Evolutionary conservation across 768 basidiomycete genomes (phyloP), one percentile per base, ranked within the genome.

Genomic region (Mycena kentingensis): DNA sequence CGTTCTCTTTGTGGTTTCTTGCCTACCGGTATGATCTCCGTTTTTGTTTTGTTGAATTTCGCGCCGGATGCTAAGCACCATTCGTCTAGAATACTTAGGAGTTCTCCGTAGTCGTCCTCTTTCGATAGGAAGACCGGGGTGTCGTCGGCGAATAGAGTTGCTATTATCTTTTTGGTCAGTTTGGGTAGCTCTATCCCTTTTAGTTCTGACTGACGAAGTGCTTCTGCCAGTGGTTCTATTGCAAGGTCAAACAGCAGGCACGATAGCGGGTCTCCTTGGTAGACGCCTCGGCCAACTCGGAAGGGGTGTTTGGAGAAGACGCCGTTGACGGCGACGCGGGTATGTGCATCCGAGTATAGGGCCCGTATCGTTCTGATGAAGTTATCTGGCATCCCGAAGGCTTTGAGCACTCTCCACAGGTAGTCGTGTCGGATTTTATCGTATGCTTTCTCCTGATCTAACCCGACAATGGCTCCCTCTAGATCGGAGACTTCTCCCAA

Each of bases 11-110:
- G 66, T 3, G 45, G 36, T 7, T 26, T 26, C 4, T 48, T 36
- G 0, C 76, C 72, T 0, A 75, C 60, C 0, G 73, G 73, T 1
- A 77, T 60, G 0, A 74, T 57, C 25, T 70, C 65, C 0, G 75
- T 77, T 58, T 79, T 79, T 0, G 49, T 42, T 0, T 58, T 47
- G 44, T 77, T 79, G 53, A 78, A 79, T 41, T 71, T 73, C 0
- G 75, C 76, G 1, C 66, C 59, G 12, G 71, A 70, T 15, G 67
- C 73, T 0, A 22, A 22, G 52, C 73, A 79, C 77, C 77, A 80
- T 0, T 34, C 28, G 0, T 64, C 22, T 0, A 77, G 70, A 2
- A 77, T 62, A 0, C 26, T 1, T 3, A 58, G 22, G 0, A 79
- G 65, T 0, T 44, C 47, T 37, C 34, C 8, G 66, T n/a, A 66